Evolutionary conservation across 495 filamentous ascomycete genomes (phyloP).

Genomic region (Usnea hakonensis): DNA sequence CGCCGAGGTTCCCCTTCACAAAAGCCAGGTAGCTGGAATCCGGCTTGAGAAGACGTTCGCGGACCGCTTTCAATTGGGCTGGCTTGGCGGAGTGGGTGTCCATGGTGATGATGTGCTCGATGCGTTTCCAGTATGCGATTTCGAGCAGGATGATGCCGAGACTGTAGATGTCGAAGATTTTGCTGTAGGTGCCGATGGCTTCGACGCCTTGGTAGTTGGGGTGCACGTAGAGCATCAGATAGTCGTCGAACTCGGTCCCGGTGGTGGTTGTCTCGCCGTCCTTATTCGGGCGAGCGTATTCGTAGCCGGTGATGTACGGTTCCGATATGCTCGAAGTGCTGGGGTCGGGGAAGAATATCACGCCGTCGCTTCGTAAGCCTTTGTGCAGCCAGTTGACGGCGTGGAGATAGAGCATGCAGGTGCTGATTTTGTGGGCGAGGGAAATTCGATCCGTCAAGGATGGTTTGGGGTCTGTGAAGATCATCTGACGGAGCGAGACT

Average conservation of each 20-base stretch:
- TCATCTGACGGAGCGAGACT: constrained; percentile 8
- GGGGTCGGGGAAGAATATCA: constrained; percentile 39
- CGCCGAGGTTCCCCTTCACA: constrained; percentile 27
- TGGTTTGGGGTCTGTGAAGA: constrained; percentile 2
- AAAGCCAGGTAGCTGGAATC: constrained; percentile 18
- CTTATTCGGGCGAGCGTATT: constrained; percentile 24
- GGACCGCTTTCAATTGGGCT: constrained; percentile 15
- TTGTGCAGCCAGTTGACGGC: constrained; percentile 54
- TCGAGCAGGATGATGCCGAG: constrained; percentile 28
- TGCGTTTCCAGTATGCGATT: constrained; percentile 26
- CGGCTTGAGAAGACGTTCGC: constrained; percentile 18
- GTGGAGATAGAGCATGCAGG: constrained; percentile 33
- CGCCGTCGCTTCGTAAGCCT: constrained; percentile 44
- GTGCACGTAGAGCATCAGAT: constrained; percentile 29
- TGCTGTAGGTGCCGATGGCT: constrained; percentile 21
- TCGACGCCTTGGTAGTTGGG: constrained; percentile 18
- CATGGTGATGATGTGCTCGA: constrained; percentile 25
- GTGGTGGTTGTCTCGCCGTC: constrained; percentile 17
- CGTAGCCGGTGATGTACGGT: constrained; percentile 28
- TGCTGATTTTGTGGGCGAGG: constrained; percentile 15
- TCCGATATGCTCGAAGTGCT: constrained; percentile 1
- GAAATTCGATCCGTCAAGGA: constrained; percentile 14
- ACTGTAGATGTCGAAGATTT: constrained; percentile 30
- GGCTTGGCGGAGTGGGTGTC: constrained; percentile 18
- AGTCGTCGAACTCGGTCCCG: constrained; percentile 15